A percentile compares a stretch with the other conserved stretches of the same genome.
These are phyloP conservation scores for Linnemannia elongata DNA, from an alignment of 192 early-diverging fungal genomes.

Conservation along the genomic window DNA sequence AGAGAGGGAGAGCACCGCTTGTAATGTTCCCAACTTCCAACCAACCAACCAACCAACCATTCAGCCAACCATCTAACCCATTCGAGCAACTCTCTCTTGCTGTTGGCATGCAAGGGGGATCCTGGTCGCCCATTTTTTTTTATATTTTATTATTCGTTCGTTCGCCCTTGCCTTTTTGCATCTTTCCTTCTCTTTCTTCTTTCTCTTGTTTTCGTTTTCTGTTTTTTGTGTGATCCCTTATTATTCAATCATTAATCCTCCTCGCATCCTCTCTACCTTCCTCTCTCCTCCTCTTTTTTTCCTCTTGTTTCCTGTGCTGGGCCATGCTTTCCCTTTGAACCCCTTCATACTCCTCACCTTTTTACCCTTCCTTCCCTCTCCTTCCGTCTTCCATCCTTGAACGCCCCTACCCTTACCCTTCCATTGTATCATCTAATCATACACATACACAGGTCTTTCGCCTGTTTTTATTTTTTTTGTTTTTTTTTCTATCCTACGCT, in stretches of 20 bases:
- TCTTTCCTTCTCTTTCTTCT: background rate
- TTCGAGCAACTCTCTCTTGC: background rate
- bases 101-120: constrained; percentile 1
- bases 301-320: no score
- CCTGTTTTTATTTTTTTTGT: background rate
- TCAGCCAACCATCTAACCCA: background rate
- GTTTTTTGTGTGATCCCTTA: background rate
- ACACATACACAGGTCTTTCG: background rate
- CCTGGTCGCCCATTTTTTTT: background rate
- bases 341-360: background rate
- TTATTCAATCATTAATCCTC: background rate
- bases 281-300: background rate
- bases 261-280: background rate
- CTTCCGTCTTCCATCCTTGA: background rate
- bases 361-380: background rate
- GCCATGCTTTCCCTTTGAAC: no score
- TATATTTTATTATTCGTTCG: background rate
- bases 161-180: background rate
- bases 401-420: constrained; percentile 2
- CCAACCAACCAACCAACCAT: background rate
- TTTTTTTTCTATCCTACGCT: background rate
- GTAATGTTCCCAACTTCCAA: no score
- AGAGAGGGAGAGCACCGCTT: no score
- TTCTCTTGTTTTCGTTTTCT: background rate
- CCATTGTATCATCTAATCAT: background rate